Percentiles rank a stretch among this genome's conserved stretches.
These are phyloP conservation scores for Boletus bicolor DNA, from an alignment of 768 basidiomycete genomes.

Conservation along the genomic window DNA sequence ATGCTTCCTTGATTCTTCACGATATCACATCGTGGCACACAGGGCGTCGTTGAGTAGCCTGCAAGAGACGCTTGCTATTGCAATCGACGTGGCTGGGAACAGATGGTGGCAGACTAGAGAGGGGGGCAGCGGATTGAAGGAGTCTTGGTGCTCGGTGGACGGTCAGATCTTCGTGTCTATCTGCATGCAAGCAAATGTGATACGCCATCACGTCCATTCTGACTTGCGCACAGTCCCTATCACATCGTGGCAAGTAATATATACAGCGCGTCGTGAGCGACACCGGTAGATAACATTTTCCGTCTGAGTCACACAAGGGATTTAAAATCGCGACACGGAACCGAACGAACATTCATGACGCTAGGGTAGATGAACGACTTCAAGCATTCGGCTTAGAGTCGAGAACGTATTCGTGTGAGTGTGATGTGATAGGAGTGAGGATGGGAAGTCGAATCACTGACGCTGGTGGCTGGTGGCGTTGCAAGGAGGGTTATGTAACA, in stretches of 20 bases:
- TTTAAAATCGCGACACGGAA: neutral
- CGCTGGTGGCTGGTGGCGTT: conserved; percentile 3
- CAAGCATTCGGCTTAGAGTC: neutral
- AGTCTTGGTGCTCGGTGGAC: neutral
- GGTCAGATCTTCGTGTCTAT: neutral
- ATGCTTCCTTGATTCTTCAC: neutral
- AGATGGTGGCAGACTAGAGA: neutral
- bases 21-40: neutral
- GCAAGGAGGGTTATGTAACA: neutral
- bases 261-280: too few relatives aligned
- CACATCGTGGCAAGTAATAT: neutral
- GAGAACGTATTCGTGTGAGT: conserved; percentile 2
- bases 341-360: too few relatives aligned
- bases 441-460: neutral
- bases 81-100: neutral
- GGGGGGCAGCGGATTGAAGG: neutral
- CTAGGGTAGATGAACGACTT: too few relatives aligned
- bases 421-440: neutral
- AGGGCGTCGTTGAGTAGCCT: neutral
- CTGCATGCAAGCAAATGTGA: neutral
- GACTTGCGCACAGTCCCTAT: neutral
- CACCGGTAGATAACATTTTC: too few relatives aligned
- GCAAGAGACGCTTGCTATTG: neutral
- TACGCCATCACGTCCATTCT: neutral
- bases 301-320: too few relatives aligned